These are phyloP conservation scores for Didymella exigua DNA, from an alignment of 2,329 filamentous ascomycete species.

Conservation along the genomic window DNA sequence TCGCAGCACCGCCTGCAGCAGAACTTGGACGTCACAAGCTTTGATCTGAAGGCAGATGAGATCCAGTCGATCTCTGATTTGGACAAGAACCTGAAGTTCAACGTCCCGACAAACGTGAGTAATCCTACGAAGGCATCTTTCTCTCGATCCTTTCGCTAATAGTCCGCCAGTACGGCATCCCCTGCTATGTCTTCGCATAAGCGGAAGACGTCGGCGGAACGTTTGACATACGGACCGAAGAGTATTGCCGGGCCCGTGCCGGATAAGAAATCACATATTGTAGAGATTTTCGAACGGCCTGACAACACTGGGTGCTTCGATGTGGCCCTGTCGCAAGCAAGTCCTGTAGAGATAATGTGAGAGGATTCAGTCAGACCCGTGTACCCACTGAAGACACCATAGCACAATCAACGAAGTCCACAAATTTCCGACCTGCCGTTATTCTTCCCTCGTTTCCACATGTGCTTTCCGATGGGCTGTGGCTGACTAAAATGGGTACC, in stretches of 20 bases:
- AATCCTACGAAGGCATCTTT: background rate
- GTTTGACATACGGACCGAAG: conserved; percentile 1
- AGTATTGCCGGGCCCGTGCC: background rate
- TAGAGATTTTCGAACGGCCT: background rate
- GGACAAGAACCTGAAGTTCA: conserved; percentile 42
- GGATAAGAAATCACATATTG: background rate
- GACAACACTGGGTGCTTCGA: background rate
- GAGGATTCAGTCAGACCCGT: background rate
- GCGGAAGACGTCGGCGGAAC: conserved; percentile 8
- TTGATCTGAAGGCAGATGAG: conserved; percentile 32
- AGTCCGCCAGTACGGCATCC: conserved; percentile 41
- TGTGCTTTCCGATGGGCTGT: background rate
- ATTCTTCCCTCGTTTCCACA: background rate
- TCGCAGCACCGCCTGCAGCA: conserved; percentile 28
- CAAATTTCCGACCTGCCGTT: background rate
- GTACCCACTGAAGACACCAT: background rate
- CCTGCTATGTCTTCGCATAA: conserved; percentile 45
- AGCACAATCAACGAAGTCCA: background rate
- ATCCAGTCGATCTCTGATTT: conserved; percentile 40
- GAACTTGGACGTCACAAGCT: conserved; percentile 41
- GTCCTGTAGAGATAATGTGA: background rate
- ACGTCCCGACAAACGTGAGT: conserved; percentile 46
- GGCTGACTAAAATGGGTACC: conserved; percentile 1
- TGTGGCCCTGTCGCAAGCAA: background rate
- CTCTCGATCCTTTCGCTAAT: conserved; percentile 20